These are phyloP conservation scores for Lagenidium sp. DNA, from an alignment of 352 stramenopile species.

Conservation along the genomic window DNA sequence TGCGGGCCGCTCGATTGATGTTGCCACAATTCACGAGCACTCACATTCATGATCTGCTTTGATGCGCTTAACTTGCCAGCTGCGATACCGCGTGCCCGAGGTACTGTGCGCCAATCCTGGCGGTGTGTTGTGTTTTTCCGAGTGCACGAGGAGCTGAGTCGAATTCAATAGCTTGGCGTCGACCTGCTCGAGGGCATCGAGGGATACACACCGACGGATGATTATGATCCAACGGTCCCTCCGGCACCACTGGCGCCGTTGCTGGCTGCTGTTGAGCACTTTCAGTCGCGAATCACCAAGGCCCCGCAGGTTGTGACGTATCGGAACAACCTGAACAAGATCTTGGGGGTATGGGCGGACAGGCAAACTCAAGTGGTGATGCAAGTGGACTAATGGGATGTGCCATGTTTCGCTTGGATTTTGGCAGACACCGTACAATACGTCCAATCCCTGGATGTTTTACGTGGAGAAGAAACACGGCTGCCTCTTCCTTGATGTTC, in stretches of 20 bases:
- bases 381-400: too few relatives aligned
- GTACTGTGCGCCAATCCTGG: too few relatives aligned
- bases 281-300: constrained; percentile 18
- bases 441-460: constrained; percentile 58
- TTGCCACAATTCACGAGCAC: too few relatives aligned
- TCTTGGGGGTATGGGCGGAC: constrained; percentile 49
- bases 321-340: constrained; percentile 81
- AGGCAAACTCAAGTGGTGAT: too few relatives aligned
- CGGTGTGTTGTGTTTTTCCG: too few relatives aligned
- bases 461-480: constrained; percentile 38
- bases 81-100: too few relatives aligned
- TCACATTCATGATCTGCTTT: constrained; percentile 1
- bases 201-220: constrained; percentile 35
- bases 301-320: constrained; percentile 54
- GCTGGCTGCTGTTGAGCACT: constrained; percentile 31
- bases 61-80: too few relatives aligned
- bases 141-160: too few relatives aligned
- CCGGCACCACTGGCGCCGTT: constrained; percentile 44
- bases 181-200: constrained; percentile 60
- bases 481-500: constrained; percentile 59
- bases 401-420: too few relatives aligned
- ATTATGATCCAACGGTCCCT: constrained; percentile 25
- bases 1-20: constrained; percentile 11
- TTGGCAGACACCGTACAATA: constrained; percentile 76
- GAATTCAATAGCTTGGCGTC: constrained; percentile 30